Conservation (phyloP, 106 monocot genomes). For the Dendrobium catenatum region DNA sequence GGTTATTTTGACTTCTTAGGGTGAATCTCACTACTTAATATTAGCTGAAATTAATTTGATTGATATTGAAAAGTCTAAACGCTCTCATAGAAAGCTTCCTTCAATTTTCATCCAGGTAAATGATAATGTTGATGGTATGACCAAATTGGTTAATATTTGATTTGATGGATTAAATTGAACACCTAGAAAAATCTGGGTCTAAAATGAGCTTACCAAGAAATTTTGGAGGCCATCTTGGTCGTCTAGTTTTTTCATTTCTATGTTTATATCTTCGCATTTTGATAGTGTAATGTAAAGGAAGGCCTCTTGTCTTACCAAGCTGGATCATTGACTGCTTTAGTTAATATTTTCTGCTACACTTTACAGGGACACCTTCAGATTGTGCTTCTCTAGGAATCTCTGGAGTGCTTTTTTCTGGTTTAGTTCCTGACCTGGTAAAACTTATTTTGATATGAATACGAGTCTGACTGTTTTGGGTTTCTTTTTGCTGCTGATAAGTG, state of each 20-base stretch:
- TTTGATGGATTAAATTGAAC: too few relatives aligned
- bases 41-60: too few relatives aligned
- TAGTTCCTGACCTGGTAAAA: conserved; percentile 77
- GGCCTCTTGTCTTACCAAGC: background rate
- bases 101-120: too few relatives aligned
- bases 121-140: too few relatives aligned
- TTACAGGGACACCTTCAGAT: conserved; percentile 86
- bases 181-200: too few relatives aligned
- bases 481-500: background rate
- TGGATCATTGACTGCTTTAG: background rate
- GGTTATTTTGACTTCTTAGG: too few relatives aligned
- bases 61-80: too few relatives aligned
- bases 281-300: background rate
- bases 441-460: conserved; percentile 3
- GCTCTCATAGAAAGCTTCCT: too few relatives aligned
- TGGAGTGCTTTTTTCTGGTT: conserved; percentile 68
- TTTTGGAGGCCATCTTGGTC: too few relatives aligned
- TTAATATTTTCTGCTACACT: conserved; percentile 2
- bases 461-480: background rate
- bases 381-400: conserved; percentile 90
- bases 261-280: background rate
- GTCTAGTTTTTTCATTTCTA: background rate
- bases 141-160: too few relatives aligned
- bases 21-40: too few relatives aligned
- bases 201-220: too few relatives aligned